Evolutionary conservation across 805 yeast species (phyloP), one percentile per base, ranked within the genome.

Genomic region (Scheffersomyces ergatensis): DNA sequence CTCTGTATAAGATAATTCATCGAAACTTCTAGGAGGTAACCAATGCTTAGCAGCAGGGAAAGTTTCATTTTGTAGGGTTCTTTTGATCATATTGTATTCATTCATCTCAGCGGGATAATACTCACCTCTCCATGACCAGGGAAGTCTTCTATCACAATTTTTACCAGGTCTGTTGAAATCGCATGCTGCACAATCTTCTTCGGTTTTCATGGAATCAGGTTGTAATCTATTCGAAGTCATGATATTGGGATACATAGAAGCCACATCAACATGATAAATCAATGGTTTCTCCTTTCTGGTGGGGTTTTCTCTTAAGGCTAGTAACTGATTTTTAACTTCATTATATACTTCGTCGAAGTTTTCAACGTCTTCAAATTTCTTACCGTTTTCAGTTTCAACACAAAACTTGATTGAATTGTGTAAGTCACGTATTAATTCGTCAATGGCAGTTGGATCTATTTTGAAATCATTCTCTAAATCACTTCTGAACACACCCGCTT

Each of bases 81-180:
- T 74, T 57, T 85, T 87, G 31, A 93, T 82, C 95, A 89, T 85
- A 43, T 82, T 78, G 58, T 93, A 92, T 55, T 93, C 99, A 55
- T 85, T 89, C 77, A 80, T 82, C 58, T 87, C 83, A 0, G 97
- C 89, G 0, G 99, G 98, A 49, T 74, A 85, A 54, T 74, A 95
- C 53, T 93, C 99, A 38, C 98, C 99, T 70, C 99, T 81, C 98
- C 99, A 93, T 5, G 96, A 76, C 99, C 99, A 93, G 0, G 90
- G 86, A 40, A 93, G 65, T 40, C 92, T 70, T 56, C 99, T 72
- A 53, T 92, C 99, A 69, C 99, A 93, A 9, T 74, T 76, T 56
- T 93, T 93, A 4, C 95, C 97, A 0, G 97, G 98, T 42, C 96
- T 72, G 59, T 93, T 93, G 66, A 89, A 95, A 53, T 93, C 99